Base-by-base conservation (phyloP, 1,284 basidiomycete species). In the Sporisorium scitamineum region DNA sequence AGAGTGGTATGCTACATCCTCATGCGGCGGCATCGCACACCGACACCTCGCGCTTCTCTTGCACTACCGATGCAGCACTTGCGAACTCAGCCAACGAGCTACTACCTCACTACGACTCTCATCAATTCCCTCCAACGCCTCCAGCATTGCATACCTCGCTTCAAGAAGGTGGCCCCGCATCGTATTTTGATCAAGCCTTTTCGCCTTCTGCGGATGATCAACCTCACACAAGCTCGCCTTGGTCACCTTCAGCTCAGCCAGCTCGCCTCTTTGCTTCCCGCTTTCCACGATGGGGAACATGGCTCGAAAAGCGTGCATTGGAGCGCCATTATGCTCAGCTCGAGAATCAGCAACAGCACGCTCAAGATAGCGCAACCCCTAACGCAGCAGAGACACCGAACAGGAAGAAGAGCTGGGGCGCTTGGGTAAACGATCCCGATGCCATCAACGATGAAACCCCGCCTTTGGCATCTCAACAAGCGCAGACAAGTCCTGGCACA, bases 361-460 rank as follows among this genome's bases (percentile, higher is more conserved):
- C 24, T 5, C 39, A 55, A 32, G 16, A 41, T 32, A n/a, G 29
- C 8, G 34, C 11, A 24, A 14, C 48, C 8, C 29, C 41, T 14
- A 22, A 13, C 5, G 18, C n/a, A 51, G 27, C 45, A 39, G 47
- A 37, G n/a, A 6, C 48, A 16, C 64, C 67, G 0, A 59, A 34
- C 34, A 62, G 73, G 14, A 78, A 78, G 34, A 78, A 68, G 60
- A 75, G 71, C 31, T 78, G 76, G 76, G 76, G 76, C 16, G 61
- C 71, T 26, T 70, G 70, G 55, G 65, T 74, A 29, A 62, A 74
- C 27, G 76, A 61, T 41, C 61, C 71, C 10, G 71, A 78, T 48
- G 76, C 76, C 14, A 31, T 78, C 53, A 64, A 45, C 37, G 75
- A 76, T 27, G 51, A 56, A 18, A n/a, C 31, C n/a, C 27, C 54